A percentile compares a stretch with the other conserved stretches of the same genome.
Conservation (phyloP, 805 yeast genomes). For the Lipomyces orientalis region DNA sequence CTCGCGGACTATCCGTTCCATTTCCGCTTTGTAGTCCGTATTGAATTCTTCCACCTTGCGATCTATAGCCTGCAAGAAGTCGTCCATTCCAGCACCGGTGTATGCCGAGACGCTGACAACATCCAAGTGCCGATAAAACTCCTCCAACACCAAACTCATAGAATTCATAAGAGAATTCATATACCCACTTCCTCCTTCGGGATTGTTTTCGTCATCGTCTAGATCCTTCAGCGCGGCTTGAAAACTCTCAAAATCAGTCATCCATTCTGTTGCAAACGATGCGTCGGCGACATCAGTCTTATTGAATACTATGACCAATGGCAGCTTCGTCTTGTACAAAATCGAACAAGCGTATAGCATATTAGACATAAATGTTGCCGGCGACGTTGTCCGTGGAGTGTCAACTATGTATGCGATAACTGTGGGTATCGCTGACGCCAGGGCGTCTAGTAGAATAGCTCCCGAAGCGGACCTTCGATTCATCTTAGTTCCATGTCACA, state of each 20-base stretch:
- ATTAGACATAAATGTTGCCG: constrained; percentile 96
- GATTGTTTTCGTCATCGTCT: constrained; percentile 67
- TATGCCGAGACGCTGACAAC: constrained; percentile 90
- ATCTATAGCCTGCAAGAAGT: constrained; percentile 82
- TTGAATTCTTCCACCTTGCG: constrained; percentile 86
- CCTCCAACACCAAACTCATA: constrained; percentile 94
- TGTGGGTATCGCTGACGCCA: constrained; percentile 95
- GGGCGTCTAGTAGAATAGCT: constrained; percentile 92
- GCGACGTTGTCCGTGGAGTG: constrained; percentile 92
- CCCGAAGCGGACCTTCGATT: constrained; percentile 74
- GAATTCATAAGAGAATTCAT: constrained; percentile 94
- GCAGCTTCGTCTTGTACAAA: constrained; percentile 91
- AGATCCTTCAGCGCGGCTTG: constrained; percentile 75
- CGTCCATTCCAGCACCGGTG: constrained; percentile 94
- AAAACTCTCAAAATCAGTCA: constrained; percentile 93
- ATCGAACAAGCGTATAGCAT: constrained; percentile 99
- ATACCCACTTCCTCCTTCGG: constrained; percentile 75
- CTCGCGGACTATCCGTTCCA: constrained; percentile 77
- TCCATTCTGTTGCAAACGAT: constrained; percentile 92
- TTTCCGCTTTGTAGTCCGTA: constrained; percentile 79
- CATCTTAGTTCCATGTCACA: constrained; percentile 48
- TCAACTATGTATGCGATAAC: constrained; percentile 95
- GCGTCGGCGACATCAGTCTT: constrained; percentile 89
- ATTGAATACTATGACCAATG: constrained; percentile 95
- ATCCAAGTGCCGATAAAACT: constrained; percentile 90